These are phyloP conservation scores for Penicillium desertorum DNA, from an alignment of 495 filamentous ascomycete species.

Conservation along the genomic window DNA sequence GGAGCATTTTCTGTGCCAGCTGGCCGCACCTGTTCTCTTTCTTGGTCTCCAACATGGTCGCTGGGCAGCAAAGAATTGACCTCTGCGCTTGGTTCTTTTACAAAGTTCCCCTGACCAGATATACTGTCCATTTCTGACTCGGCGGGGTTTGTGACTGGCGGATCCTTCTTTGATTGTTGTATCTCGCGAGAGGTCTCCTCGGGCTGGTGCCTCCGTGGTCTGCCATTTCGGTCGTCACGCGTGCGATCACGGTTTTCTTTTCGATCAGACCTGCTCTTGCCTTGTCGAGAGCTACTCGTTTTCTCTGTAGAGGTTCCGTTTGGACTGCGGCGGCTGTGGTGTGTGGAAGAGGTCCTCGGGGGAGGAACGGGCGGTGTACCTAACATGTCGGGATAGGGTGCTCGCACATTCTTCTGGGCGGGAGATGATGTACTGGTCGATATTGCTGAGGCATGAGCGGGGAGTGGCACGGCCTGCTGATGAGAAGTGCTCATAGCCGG, in stretches of 20 bases:
- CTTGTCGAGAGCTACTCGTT: conserved; percentile 34
- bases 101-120: conserved; percentile 27
- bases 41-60: conserved; percentile 76
- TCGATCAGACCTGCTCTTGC: conserved; percentile 35
- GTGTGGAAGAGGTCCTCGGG: conserved; percentile 46
- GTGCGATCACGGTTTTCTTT: conserved; percentile 35
- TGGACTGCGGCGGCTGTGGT: conserved; percentile 41
- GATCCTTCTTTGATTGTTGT: conserved; percentile 18
- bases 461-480: conserved; percentile 37
- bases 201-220: conserved; percentile 35
- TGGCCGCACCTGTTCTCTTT: conserved; percentile 71
- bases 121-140: conserved; percentile 30
- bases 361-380: conserved; percentile 44
- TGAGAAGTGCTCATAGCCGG: conserved; percentile 47
- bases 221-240: conserved; percentile 36
- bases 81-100: conserved; percentile 51
- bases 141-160: conserved; percentile 15
- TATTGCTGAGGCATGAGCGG: conserved; percentile 36
- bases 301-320: conserved; percentile 33
- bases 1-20: conserved; percentile 56
- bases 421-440: conserved; percentile 32
- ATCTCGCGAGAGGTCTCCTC: conserved; percentile 30
- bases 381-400: conserved; percentile 41
- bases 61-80: conserved; percentile 76
- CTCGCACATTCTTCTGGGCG: conserved; percentile 36